These are phyloP conservation scores for Mycena filopes DNA, from an alignment of 768 basidiomycete species.

Conservation along the genomic window DNA sequence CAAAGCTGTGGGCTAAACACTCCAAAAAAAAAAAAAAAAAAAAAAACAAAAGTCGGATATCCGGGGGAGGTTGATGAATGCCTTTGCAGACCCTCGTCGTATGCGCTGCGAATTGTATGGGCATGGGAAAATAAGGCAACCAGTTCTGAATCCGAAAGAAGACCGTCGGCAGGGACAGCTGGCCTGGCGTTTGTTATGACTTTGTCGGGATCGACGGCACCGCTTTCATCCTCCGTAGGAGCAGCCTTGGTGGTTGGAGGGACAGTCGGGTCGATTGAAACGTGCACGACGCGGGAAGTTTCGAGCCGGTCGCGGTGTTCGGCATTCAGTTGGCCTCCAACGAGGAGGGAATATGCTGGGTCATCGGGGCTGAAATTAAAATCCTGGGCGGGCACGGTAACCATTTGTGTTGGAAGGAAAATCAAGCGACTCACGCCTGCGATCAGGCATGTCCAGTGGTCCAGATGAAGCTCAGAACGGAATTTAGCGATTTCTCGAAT, in stretches of 20 bases:
- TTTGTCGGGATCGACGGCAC: slow-evolving; percentile 71
- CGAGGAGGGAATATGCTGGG: slow-evolving; percentile 82
- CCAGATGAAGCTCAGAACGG: slow-evolving; percentile 53
- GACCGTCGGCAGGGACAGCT: slow-evolving; percentile 70
- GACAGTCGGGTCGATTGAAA: slow-evolving; percentile 72
- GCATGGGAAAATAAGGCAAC: slow-evolving; percentile 52
- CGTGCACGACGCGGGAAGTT: slow-evolving; percentile 77
- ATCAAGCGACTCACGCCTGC: slow-evolving; percentile 70
- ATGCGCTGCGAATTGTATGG: slow-evolving; percentile 68
- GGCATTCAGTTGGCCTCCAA: slow-evolving; percentile 65
- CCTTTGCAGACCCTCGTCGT: slow-evolving; percentile 64
- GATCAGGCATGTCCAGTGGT: slow-evolving; percentile 82
- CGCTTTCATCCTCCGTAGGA: slow-evolving; percentile 60
- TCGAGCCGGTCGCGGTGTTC: slow-evolving; percentile 64
- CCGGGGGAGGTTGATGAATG: slow-evolving; percentile 30
- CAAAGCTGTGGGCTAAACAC: too few relatives aligned
- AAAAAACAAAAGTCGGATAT: slow-evolving; percentile 62
- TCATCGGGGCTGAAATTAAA: slow-evolving; percentile 92
- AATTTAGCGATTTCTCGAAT: slow-evolving; percentile 71
- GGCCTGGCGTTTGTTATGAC: slow-evolving; percentile 79
- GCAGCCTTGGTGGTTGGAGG: slow-evolving; percentile 37
- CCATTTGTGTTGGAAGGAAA: neutral
- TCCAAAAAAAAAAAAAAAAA: too few relatives aligned
- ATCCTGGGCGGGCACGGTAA: slow-evolving; percentile 57
- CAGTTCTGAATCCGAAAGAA: slow-evolving; percentile 72